phyloP scores from a whole-genome alignment of 2,329 filamentous ascomycete species.

The Talaromyces sp. region DNA sequence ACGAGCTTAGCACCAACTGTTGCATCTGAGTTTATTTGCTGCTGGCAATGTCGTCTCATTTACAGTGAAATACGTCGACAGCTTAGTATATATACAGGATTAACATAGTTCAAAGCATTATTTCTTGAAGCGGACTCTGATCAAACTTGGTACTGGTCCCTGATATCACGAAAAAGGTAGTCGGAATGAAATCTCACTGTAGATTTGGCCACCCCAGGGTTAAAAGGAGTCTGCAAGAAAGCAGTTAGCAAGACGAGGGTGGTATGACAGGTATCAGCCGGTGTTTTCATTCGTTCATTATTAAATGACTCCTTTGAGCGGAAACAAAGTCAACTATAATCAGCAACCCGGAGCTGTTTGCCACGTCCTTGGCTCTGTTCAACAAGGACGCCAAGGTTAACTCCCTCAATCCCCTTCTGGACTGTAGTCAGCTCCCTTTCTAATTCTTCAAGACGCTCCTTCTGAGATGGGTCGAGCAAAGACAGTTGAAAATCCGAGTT shows the following conservation, averaged over 20 bases:
- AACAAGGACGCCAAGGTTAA: slow-evolving; percentile 29
- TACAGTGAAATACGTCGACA: neutral
- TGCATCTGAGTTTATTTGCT: neutral
- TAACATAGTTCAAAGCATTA: too few species aligned
- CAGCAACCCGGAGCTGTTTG: neutral
- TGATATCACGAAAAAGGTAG: neutral
- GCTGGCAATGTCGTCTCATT: neutral
- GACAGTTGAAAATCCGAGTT: slow-evolving; percentile 21
- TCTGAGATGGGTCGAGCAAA: slow-evolving; percentile 22
- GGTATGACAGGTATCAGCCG: neutral
- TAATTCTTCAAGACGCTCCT: slow-evolving; percentile 22
- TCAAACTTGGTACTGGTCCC: neutral
- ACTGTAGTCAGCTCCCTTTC: slow-evolving; percentile 25
- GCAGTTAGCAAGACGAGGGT: neutral
- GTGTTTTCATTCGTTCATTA: neutral
- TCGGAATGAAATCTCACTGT: neutral
- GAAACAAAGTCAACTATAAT: neutral
- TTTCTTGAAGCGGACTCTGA: neutral
- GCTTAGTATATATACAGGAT: too few species aligned
- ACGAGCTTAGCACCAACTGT: neutral
- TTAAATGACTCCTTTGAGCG: neutral
- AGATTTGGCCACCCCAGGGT: neutral
- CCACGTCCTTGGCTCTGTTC: slow-evolving; percentile 1
- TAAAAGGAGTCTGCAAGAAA: neutral
- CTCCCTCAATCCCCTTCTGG: slow-evolving; percentile 27